These are phyloP conservation scores for Pseudocercospora ulei DNA, from an alignment of 2,329 filamentous ascomycete species.

Conservation along the genomic window DNA sequence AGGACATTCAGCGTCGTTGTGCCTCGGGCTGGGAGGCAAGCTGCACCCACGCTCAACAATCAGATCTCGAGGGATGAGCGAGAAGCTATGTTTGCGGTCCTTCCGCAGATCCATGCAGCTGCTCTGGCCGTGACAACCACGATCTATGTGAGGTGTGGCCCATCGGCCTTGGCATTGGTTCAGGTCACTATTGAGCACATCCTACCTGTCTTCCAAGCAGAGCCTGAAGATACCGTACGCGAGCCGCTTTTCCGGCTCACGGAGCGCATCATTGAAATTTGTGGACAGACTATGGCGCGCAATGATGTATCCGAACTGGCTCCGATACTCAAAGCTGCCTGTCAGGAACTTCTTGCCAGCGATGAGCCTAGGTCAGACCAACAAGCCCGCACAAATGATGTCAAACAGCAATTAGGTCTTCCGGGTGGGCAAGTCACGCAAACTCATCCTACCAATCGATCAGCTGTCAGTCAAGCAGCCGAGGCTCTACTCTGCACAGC, in stretches of 20 bases:
- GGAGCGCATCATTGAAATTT: slow-evolving; percentile 48
- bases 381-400: slow-evolving; percentile 9
- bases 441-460: slow-evolving; percentile 31
- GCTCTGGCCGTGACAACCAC: slow-evolving; percentile 54
- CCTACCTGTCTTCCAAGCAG: slow-evolving; percentile 56
- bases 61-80: slow-evolving; percentile 71
- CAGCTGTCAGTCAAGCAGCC: slow-evolving; percentile 50
- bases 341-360: slow-evolving; percentile 58
- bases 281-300: slow-evolving; percentile 59
- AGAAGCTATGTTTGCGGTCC: slow-evolving; percentile 62
- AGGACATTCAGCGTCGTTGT: slow-evolving; percentile 59
- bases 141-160: slow-evolving; percentile 51
- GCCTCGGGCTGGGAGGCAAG: slow-evolving; percentile 40
- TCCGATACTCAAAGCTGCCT: slow-evolving; percentile 57
- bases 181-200: slow-evolving; percentile 61
- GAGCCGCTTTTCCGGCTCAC: slow-evolving; percentile 52
- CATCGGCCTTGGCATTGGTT: slow-evolving; percentile 50
- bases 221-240: slow-evolving; percentile 49
- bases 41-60: slow-evolving; percentile 54
- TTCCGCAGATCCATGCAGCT: slow-evolving; percentile 66
- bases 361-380: slow-evolving; percentile 30
- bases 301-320: slow-evolving; percentile 54
- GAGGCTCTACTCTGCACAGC: slow-evolving; percentile 48
- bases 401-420: slow-evolving; percentile 23
- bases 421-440: slow-evolving; percentile 12